phyloP scores from a whole-genome alignment of 2,329 filamentous ascomycete genomes.

The Arthrobotrys pseudoclavata region DNA sequence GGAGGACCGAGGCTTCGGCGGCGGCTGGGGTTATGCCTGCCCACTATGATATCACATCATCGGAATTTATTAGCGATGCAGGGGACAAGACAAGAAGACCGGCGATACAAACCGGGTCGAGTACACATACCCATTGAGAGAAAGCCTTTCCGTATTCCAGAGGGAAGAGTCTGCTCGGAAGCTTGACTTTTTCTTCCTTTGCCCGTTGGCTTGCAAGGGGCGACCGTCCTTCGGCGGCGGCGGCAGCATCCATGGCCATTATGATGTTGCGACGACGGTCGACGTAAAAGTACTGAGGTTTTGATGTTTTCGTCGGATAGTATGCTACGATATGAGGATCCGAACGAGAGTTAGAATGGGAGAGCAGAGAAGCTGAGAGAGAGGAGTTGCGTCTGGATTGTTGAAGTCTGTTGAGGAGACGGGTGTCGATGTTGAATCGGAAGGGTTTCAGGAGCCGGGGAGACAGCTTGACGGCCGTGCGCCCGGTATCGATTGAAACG shows the following conservation, averaged over 20 bases:
- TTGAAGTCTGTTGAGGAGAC: slow-evolving; percentile 14
- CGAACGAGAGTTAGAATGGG: background rate
- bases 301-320: slow-evolving; percentile 11
- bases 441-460: slow-evolving; percentile 13
- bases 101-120: background rate
- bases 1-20: slow-evolving; percentile 89
- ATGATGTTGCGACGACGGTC: slow-evolving; percentile 35
- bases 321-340: slow-evolving; percentile 32
- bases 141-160: slow-evolving; percentile 92
- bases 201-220: slow-evolving; percentile 65
- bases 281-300: slow-evolving; percentile 49
- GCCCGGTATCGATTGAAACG: background rate
- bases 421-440: slow-evolving; percentile 38
- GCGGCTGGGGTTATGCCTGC: slow-evolving; percentile 81
- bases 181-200: slow-evolving; percentile 59
- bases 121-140: slow-evolving; percentile 83
- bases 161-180: slow-evolving; percentile 74
- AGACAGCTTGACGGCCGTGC: slow-evolving; percentile 33
- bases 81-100: background rate
- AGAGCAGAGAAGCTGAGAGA: background rate
- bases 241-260: slow-evolving; percentile 46
- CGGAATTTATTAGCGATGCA: slow-evolving; percentile 7
- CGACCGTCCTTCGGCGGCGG: slow-evolving; percentile 32
- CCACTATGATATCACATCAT: slow-evolving; percentile 74
- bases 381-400: slow-evolving; percentile 1